phyloP scores from a whole-genome alignment of 1,284 basidiomycete genomes.

The Sphaerobolus stellatus region DNA sequence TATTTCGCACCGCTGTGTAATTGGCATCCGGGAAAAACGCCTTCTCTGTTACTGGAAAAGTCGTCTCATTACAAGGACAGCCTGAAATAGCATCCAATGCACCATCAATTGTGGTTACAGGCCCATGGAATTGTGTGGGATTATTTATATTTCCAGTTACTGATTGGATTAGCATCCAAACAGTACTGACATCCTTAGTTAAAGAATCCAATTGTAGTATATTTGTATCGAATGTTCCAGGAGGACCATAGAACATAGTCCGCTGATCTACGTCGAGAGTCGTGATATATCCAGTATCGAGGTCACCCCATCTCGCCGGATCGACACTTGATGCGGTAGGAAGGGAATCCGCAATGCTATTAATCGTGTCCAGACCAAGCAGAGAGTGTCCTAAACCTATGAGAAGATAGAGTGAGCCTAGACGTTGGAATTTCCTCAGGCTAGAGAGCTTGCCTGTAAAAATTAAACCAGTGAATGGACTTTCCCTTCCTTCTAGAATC shows the following conservation, averaged over 20 bases:
- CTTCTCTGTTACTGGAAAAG: no score
- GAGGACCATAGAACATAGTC: background rate
- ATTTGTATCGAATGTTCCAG: background rate
- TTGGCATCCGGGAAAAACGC: no score
- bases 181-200: background rate
- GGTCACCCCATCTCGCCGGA: background rate
- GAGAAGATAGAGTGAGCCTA: no score
- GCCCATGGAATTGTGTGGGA: background rate
- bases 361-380: no score
- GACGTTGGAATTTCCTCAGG: no score
- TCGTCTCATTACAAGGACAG: background rate
- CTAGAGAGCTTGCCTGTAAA: background rate
- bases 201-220: background rate
- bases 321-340: background rate
- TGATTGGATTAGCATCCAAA: background rate
- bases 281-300: background rate
- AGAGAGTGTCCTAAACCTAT: no score
- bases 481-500: background rate
- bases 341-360: no score
- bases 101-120: background rate
- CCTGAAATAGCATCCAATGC: conserved; percentile 6
- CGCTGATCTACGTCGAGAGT: background rate
- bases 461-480: background rate
- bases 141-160: background rate
- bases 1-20: no score